Conservation (phyloP, 1,284 basidiomycete species). For the Ganoderma boninense region DNA sequence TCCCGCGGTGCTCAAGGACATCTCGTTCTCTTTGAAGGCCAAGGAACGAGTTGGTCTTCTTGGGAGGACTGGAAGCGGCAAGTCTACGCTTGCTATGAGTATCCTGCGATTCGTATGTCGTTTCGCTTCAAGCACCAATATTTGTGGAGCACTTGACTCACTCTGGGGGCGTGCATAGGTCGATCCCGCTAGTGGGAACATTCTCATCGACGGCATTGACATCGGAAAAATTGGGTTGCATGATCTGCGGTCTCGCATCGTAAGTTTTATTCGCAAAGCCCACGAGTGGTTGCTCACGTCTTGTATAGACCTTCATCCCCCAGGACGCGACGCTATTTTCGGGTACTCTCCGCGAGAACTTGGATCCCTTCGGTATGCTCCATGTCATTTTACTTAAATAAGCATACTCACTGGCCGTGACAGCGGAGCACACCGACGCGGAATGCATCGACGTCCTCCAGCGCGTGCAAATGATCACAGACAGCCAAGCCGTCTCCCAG, state of each 20-base stretch:
- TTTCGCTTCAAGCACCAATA: background rate
- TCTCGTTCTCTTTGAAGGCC: constrained; percentile 72
- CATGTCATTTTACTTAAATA: constrained; percentile 5
- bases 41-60: constrained; percentile 78
- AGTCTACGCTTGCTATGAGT: constrained; percentile 86
- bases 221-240: constrained; percentile 88
- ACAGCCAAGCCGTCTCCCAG: constrained; percentile 54
- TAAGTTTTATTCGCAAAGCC: constrained; percentile 43
- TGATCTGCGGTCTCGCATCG: constrained; percentile 81
- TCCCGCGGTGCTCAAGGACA: constrained; percentile 80
- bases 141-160: background rate
- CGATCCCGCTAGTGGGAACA: constrained; percentile 82
- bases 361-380: constrained; percentile 81
- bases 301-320: constrained; percentile 78
- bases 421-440: constrained; percentile 82
- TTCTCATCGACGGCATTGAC: constrained; percentile 90
- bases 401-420: background rate
- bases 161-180: constrained; percentile 48
- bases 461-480: constrained; percentile 70
- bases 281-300: background rate
- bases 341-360: constrained; percentile 85
- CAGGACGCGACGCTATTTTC: constrained; percentile 87
- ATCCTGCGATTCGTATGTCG: constrained; percentile 82
- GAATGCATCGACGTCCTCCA: constrained; percentile 76
- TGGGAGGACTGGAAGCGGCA: constrained; percentile 83